A percentile compares a stretch with the other conserved stretches of the same genome.
phyloP scores from a whole-genome alignment of 495 filamentous ascomycete genomes.

The Oleoguttula mirabilis region DNA sequence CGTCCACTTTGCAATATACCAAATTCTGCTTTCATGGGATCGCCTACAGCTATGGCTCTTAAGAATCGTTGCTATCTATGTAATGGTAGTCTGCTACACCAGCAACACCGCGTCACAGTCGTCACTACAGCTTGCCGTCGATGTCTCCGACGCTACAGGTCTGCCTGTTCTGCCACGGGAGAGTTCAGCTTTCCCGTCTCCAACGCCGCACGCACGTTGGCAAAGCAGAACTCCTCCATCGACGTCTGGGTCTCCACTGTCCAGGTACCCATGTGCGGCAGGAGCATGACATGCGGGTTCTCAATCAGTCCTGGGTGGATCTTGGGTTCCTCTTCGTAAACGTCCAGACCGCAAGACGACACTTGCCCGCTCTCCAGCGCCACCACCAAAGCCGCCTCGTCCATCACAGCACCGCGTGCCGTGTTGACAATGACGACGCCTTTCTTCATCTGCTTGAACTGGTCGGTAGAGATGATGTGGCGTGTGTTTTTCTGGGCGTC shows the following conservation, averaged over 20 bases:
- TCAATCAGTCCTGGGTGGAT: constrained; percentile 48
- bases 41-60: too few relatives aligned
- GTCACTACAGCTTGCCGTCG: too few relatives aligned
- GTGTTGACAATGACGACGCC: constrained; percentile 64
- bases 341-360: constrained; percentile 50
- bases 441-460: constrained; percentile 59
- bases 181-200: constrained; percentile 45
- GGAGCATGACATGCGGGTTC: constrained; percentile 48
- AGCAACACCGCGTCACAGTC: too few relatives aligned
- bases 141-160: too few relatives aligned
- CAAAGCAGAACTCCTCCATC: constrained; percentile 56
- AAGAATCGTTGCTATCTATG: too few relatives aligned
- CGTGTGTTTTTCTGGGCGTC: constrained; percentile 45
- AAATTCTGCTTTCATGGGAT: too few relatives aligned
- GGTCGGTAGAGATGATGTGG: constrained; percentile 50
- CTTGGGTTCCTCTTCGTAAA: constrained; percentile 57
- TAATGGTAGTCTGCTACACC: too few relatives aligned
- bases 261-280: constrained; percentile 62
- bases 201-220: constrained; percentile 45
- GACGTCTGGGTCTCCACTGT: constrained; percentile 50
- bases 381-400: constrained; percentile 55
- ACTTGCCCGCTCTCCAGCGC: constrained; percentile 52
- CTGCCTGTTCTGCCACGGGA: constrained; percentile 47
- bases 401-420: constrained; percentile 56
- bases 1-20: background rate